These are phyloP conservation scores for Leccinum pellstonianum DNA, from an alignment of 768 basidiomycete genomes.

Conservation along the genomic window DNA sequence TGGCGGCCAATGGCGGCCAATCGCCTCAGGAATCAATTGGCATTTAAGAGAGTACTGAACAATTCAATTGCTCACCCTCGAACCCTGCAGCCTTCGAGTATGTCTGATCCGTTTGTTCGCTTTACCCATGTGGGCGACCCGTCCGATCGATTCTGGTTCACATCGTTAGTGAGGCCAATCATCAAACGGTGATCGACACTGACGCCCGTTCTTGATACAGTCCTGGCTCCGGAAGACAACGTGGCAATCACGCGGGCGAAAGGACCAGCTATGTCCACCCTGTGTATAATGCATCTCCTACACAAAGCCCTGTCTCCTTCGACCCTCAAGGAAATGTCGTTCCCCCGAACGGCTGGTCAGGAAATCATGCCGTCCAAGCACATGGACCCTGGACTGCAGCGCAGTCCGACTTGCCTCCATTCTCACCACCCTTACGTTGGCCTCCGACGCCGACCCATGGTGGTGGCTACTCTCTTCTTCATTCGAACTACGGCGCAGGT, in stretches of 20 bases:
- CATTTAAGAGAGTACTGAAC: conserved; percentile 10
- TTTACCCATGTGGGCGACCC: not conserved
- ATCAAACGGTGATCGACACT: conserved; percentile 1
- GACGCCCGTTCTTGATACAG: conserved; percentile 11
- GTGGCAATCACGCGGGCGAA: not conserved
- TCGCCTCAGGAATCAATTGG: not conserved
- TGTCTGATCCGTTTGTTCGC: conserved; percentile 6
- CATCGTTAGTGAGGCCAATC: conserved; percentile 14
- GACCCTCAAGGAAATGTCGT: not conserved
- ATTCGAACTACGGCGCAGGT: not conserved
- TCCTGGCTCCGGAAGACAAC: not conserved
- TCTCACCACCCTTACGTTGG: not conserved
- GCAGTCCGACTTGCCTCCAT: not conserved
- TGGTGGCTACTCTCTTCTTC: not conserved
- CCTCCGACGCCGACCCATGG: not conserved
- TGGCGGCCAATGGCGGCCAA: conserved; percentile 12
- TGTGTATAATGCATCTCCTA: not conserved
- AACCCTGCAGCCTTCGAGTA: not conserved
- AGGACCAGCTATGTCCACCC: not conserved
- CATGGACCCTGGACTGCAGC: not conserved
- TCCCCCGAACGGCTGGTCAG: not conserved
- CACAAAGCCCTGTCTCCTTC: not conserved
- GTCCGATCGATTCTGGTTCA: not conserved
- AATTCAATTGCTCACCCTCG: not conserved
- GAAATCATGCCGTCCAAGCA: not conserved